Evolutionary conservation across 208 protist genomes (phyloP), one percentile per base, ranked within the genome.

Genomic region (Plasmodiophora brassicae): DNA sequence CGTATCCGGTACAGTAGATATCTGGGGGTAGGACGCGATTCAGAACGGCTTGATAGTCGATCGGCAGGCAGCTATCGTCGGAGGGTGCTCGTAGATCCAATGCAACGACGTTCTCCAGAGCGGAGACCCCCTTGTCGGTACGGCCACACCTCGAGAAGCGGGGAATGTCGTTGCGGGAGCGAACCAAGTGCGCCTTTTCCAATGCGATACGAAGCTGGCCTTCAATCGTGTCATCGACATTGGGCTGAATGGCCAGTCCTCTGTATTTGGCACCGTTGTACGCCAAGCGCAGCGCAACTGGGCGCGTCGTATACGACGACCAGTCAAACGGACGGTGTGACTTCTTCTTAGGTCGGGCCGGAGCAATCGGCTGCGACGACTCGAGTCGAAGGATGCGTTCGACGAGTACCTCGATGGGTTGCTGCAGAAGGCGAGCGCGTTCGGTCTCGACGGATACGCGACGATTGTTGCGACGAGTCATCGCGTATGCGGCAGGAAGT

Each of bases 71-170:
- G n/a, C 14, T 5, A 14, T 78, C 65, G n/a, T 78, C n/a, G 32
- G 65, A 38, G 41, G 14, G 32, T 44, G 65, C 65, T 36, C 65
- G 65, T 36, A 78, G 32, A 78, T 78, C 65, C 5, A 5, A 38
- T n/a, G 65, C 65, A 8, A 78, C 65, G 41, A 78, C 65, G n/a
- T 78, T 78, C n/a, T 78, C 14, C 65, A 78, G 5, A 38, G 65
- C 65, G 5, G 65, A 78, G 10, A 78, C 65, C 32, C 65, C 65
- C 65, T 78, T 78, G 41, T 78, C 65, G 65, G 65, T 78, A 36
- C 65, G 5, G 14, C 65, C 65, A 78, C 65, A 78, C 5, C 65
- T 5, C 10, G 65, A 78, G n/a, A 78, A 78, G 14, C 65, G 5
- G 41, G 32, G 41, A 5, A 8, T 5, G 20, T 78, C 50, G n/a